These are phyloP conservation scores for Starmerella gropengiesseri DNA, from an alignment of 805 yeast genomes.

Conservation along the genomic window DNA sequence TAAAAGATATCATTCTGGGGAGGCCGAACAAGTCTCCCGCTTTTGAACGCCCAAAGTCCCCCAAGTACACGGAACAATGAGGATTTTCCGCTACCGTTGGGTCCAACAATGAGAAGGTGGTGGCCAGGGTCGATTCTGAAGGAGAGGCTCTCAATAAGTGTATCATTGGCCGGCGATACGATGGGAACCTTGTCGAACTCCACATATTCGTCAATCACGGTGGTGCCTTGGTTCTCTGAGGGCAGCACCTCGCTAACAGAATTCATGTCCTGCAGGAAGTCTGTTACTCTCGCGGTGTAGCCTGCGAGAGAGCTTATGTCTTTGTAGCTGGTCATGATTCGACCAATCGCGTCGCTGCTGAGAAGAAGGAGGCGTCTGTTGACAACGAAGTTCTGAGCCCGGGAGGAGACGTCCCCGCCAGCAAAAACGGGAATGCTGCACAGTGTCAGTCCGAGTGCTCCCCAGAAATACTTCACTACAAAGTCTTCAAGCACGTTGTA, in stretches of 20 bases:
- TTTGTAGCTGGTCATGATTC: conserved; percentile 74
- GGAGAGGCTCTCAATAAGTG: conserved; percentile 51
- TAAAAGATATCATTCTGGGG: conserved; percentile 61
- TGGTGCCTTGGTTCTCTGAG: not conserved
- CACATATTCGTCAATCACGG: conserved; percentile 40
- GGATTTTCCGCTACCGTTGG: conserved; percentile 93
- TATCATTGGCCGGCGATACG: conserved; percentile 73
- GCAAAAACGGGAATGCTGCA: conserved; percentile 82
- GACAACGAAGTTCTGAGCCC: conserved; percentile 48
- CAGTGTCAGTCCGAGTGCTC: conserved; percentile 81
- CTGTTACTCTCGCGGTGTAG: conserved; percentile 62
- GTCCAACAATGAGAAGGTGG: conserved; percentile 82
- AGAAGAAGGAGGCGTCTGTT: conserved; percentile 73
- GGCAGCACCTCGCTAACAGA: not conserved
- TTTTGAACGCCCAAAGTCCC: conserved; percentile 79
- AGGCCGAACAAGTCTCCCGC: conserved; percentile 51
- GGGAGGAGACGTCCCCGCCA: conserved; percentile 27
- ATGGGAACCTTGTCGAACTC: conserved; percentile 69
- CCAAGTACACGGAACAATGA: conserved; percentile 83
- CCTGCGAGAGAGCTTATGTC: conserved; percentile 76
- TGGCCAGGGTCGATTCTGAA: conserved; percentile 73
- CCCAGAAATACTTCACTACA: conserved; percentile 86
- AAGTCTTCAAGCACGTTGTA: conserved; percentile 82
- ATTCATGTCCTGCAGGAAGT: conserved; percentile 51
- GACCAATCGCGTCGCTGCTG: conserved; percentile 80